Base-by-base conservation (phyloP, 2,329 filamentous ascomycete species). In the Lecanicillium sp. region DNA sequence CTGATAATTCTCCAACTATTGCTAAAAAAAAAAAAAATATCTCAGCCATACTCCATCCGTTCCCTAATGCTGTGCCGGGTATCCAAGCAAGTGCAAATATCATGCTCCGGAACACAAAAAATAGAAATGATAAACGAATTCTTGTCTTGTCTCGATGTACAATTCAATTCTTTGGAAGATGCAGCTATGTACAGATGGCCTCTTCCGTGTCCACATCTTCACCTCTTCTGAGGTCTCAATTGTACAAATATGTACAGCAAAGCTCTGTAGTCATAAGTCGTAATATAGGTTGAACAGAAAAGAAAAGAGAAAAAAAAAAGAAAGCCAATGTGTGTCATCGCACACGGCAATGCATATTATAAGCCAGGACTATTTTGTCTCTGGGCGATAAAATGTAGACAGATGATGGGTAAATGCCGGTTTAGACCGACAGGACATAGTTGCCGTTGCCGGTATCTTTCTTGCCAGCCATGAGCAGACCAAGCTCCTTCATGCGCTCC, bases 401-500 rank as follows among this genome's bases (percentile, higher is more conserved):
- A 25, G 11, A 25, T 25, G 11, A 11, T 25, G 6, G 22, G 22
- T 11, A 25, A 7, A 25, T 25, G 22, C 6, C 22, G 6, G 22
- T 46, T 65, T 64, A 87, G 52, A 86, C 67, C 44, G 84, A 88
- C 52, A 89, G 70, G 55, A 89, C 83, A 59, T 86, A 85, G 53
- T 85, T 84, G 22, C 80, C 79, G n/a, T n/a, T n/a, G 57, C 80
- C 79, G 51, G 74, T 77, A 52, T 80, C 84, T 39, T 70, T 68
- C 63, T 85, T 88, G 55, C 86, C 86, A 43, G 86, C 87, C 72
- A 92, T 85, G 56, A 90, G 78, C 40, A 96, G 72, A 38, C 90
- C 92, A 43, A 98, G 75, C 61, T 66, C 64, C 48, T 59, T 61
- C 92, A 98, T 98, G 48, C 89, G 79, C 67, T 95, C 85, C 27